Conservation (phyloP, 805 yeast genomes). For the Debaryomyces maramus region DNA sequence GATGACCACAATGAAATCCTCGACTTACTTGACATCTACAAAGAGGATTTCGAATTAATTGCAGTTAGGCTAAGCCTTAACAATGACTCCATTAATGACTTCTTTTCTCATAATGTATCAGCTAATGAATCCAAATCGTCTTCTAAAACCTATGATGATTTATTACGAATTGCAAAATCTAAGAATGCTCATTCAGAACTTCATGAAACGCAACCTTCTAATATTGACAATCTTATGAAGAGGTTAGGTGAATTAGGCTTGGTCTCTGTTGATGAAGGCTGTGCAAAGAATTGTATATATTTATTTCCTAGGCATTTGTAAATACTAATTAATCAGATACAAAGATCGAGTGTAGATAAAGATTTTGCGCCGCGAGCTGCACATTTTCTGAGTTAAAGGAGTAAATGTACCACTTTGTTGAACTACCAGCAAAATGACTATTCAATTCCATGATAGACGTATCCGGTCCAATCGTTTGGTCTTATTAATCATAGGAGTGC, state of each 20-base stretch:
- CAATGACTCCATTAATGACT: constrained; percentile 14
- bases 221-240: constrained; percentile 15
- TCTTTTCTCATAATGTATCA: constrained; percentile 7
- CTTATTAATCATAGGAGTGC: not conserved
- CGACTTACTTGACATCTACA: constrained; percentile 16
- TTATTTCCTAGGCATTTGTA: constrained; percentile 11
- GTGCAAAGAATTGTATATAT: constrained; percentile 16
- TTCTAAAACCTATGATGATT: constrained; percentile 13
- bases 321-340: too few species aligned
- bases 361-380: too few species aligned
- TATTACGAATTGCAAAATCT: constrained; percentile 14
- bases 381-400: too few species aligned
- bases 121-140: not conserved
- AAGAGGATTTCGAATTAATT: constrained; percentile 24
- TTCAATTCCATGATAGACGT: constrained; percentile 7
- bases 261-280: constrained; percentile 19
- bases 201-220: constrained; percentile 1
- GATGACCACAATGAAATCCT: constrained; percentile 26
- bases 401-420: too few species aligned
- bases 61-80: constrained; percentile 25
- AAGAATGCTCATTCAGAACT: not conserved
- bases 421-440: constrained; percentile 3
- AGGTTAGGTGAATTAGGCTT: constrained; percentile 22
- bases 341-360: too few species aligned
- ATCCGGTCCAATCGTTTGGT: constrained; percentile 8